phyloP scores from a whole-genome alignment of 345 rosid genomes.

The Eucalyptus decipiens region DNA sequence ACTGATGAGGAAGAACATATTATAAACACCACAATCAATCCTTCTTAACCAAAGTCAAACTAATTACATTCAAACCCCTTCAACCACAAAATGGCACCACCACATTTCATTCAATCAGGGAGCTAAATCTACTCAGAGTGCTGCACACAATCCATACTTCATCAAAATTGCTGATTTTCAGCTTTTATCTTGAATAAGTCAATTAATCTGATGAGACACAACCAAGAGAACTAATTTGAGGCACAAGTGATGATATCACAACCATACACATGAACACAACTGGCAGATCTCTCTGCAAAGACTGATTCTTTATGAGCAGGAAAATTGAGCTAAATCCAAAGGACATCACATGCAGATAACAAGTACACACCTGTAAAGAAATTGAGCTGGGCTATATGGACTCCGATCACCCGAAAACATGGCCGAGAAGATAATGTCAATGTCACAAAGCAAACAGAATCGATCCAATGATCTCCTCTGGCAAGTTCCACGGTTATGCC shows the following conservation, averaged over 20 bases:
- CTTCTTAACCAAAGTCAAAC: neutral
- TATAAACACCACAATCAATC: neutral
- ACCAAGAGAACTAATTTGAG: neutral
- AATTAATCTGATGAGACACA: neutral
- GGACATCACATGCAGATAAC: neutral
- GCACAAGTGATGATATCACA: neutral
- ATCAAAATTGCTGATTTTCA: neutral
- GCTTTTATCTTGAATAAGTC: neutral
- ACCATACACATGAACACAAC: neutral
- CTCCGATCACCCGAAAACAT: slow-evolving; percentile 65
- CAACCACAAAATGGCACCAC: neutral
- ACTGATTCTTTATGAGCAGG: neutral
- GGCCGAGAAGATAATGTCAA: slow-evolving; percentile 55
- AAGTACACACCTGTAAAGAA: slow-evolving; percentile 62
- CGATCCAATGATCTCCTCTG: slow-evolving; percentile 14
- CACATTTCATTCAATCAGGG: neutral
- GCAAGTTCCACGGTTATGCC: slow-evolving; percentile 59
- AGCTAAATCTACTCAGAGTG: neutral
- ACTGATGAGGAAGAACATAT: neutral
- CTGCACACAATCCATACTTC: neutral
- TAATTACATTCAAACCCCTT: neutral
- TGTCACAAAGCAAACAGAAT: slow-evolving; percentile 69
- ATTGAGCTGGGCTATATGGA: slow-evolving; percentile 86
- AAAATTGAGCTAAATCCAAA: neutral
- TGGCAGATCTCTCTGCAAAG: neutral